Percentiles rank a stretch among this genome's conserved stretches.
These are phyloP conservation scores for Cinnamomum micranthum DNA, from an alignment of 164 flowering plant species.

Conservation along the genomic window DNA sequence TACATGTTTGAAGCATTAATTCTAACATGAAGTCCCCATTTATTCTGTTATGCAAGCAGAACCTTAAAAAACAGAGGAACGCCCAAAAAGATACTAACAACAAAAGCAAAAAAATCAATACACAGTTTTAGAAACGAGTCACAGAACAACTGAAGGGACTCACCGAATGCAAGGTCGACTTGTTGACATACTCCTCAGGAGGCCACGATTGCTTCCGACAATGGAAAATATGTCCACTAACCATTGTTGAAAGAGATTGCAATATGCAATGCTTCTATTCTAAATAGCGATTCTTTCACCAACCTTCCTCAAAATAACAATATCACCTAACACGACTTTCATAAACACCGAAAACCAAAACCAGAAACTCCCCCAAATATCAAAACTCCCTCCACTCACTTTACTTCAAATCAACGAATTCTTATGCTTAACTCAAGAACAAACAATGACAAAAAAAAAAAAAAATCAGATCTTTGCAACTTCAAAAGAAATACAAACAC, in stretches of 20 bases:
- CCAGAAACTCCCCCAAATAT: background rate
- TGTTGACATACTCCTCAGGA: conserved; percentile 69
- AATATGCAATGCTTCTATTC: background rate
- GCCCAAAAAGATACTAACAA: background rate
- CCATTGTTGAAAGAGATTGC: conserved; percentile 31
- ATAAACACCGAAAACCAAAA: background rate
- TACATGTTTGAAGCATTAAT: background rate
- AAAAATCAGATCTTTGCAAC: too few species aligned
- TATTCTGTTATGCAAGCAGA: background rate
- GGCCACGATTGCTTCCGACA: conserved; percentile 84
- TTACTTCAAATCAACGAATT: background rate
- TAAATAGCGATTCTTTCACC: too few species aligned
- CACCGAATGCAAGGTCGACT: conserved; percentile 66
- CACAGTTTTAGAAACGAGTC: background rate
- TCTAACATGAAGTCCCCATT: background rate
- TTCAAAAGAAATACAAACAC: too few species aligned
- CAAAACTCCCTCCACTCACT: background rate
- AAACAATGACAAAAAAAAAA: too few species aligned
- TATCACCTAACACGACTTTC: background rate
- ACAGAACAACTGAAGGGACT: conserved; percentile 2
- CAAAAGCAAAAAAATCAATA: background rate
- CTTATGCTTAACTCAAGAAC: background rate
- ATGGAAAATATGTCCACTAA: conserved; percentile 60
- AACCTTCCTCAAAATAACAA: background rate
- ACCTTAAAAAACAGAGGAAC: background rate